Evolutionary conservation across 805 yeast genomes (phyloP).

Genomic region (Sugiyamaella marilandica): DNA sequence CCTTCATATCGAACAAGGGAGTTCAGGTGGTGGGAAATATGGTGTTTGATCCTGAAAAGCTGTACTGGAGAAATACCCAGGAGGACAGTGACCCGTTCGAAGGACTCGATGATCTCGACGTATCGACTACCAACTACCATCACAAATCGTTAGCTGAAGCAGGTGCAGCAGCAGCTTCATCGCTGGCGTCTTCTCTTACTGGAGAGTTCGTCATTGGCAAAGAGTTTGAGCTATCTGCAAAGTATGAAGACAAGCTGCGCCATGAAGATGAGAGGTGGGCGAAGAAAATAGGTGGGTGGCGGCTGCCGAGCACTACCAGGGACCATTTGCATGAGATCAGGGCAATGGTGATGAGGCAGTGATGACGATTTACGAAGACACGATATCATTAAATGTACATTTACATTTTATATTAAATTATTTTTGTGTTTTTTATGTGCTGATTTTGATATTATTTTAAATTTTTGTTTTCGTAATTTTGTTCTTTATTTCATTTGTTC

Average conservation of each 20-base stretch:
- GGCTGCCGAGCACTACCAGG: constrained; percentile 22
- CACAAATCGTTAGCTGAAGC: constrained; percentile 1
- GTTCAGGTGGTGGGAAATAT: constrained; percentile 48
- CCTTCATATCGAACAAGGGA: constrained; percentile 34
- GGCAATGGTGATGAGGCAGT: constrained; percentile 28
- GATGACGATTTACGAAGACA: neutral
- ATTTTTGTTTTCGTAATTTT: no score
- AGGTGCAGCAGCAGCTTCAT: neutral
- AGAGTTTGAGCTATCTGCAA: constrained; percentile 30
- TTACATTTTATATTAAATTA: neutral
- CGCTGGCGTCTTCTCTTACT: constrained; percentile 3
- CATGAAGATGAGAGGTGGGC: constrained; percentile 35
- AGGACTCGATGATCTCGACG: constrained; percentile 46
- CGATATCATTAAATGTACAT: neutral
- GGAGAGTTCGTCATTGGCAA: constrained; percentile 30
- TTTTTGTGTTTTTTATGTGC: neutral
- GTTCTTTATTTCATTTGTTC: no score
- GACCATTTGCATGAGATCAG: constrained; percentile 33
- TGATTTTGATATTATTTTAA: neutral
- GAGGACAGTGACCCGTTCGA: constrained; percentile 41
- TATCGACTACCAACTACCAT: constrained; percentile 4
- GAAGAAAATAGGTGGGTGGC: constrained; percentile 33
- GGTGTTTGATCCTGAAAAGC: constrained; percentile 54
- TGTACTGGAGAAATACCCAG: constrained; percentile 51
- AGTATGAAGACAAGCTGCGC: constrained; percentile 23